Evolutionary conservation across 495 filamentous ascomycete genomes (phyloP), one percentile per base, ranked within the genome.

Genomic region (Hapsidospora chrysogenum): DNA sequence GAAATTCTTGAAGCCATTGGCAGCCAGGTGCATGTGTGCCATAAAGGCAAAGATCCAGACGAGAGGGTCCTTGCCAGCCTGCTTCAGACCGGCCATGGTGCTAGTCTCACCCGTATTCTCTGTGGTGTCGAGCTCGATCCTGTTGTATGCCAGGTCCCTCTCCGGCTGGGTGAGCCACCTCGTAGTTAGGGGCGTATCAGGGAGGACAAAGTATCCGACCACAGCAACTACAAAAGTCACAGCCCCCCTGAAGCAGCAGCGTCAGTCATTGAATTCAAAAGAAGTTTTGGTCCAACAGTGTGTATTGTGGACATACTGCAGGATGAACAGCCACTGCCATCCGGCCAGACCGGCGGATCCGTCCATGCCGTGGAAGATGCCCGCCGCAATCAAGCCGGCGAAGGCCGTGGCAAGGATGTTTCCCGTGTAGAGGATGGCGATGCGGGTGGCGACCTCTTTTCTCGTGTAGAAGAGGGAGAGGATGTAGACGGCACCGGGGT

Each of bases 401-500:
- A 67, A 68, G 10, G 63, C 56, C 21, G 50, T 58, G 18, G 59
- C 54, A 2, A 60, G 44, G 13, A 61, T 53, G 35, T 55, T 53
- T 1, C 56, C 61, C 0, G 53, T 52, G 38, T 62, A 61, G 13
- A 68, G 48, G 32, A 65, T 56, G 9, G 58, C 51, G 35, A 57
- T 64, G 2, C 64, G 50, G 8, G 48, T 48, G 6, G 55, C 50
- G 16, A 70, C 41, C 38, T 72, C 67, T 34, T 65, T 61, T 16
- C 61, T 43, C 2, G 61, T 68, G 32, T 72, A 72, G 48, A 60
- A 72, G 40, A 57, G 43, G 18, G 49, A 54, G 8, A 67, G 49
- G 16, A 65, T 40, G 39, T 59, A 67, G 9, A 66, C 38, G 9
- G 60, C 57, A 18, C 58, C 64, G 2, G 52, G 38, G 37, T 65